phyloP scores from a whole-genome alignment of 345 rosid genomes.

The Gossypium australe region DNA sequence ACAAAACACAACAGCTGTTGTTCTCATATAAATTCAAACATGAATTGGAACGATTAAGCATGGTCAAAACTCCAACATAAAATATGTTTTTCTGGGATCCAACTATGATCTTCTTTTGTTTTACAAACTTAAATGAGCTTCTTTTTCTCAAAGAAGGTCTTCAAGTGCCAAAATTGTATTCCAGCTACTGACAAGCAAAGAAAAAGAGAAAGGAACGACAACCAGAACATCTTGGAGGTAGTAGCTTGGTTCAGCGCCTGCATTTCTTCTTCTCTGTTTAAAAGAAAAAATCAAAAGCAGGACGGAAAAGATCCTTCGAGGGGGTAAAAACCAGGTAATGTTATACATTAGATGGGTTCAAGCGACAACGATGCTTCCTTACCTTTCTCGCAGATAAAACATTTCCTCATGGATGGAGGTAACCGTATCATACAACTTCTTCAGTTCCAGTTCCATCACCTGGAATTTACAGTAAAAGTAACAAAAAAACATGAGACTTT shows the following conservation, averaged over 20 bases:
- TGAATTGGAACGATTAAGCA: too few species aligned
- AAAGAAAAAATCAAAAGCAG: neutral
- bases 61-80: too few species aligned
- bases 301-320: neutral
- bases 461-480: constrained; percentile 26
- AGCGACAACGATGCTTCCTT: constrained; percentile 8
- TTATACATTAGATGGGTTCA: neutral
- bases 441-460: constrained; percentile 84
- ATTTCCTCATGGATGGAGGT: constrained; percentile 73
- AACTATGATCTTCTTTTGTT: neutral
- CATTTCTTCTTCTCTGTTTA: constrained; percentile 84
- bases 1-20: too few species aligned
- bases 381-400: constrained; percentile 83
- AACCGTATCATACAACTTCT: constrained; percentile 63
- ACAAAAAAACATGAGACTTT: neutral
- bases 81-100: neutral
- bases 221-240: constrained; percentile 68
- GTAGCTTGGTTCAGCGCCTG: constrained; percentile 69
- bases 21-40: too few species aligned
- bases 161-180: constrained; percentile 80
- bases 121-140: constrained; percentile 55
- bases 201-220: constrained; percentile 64
- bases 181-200: constrained; percentile 87
- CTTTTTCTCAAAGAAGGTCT: constrained; percentile 92
- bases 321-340: neutral